phyloP scores from a whole-genome alignment of 768 basidiomycete species.

The Tephrocybe sp. region DNA sequence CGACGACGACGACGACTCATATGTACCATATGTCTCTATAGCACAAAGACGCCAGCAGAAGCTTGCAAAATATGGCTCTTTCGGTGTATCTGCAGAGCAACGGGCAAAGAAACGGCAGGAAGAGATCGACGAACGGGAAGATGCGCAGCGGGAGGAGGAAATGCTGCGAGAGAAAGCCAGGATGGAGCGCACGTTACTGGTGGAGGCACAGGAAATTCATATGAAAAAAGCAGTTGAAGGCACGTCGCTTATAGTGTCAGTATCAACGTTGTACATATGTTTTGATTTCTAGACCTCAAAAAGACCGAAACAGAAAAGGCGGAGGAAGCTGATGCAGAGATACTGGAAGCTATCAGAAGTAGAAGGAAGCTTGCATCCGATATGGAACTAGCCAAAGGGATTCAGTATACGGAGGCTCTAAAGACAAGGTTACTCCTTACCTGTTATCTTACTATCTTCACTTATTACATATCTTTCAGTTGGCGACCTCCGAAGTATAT shows the following conservation, averaged over 20 bases:
- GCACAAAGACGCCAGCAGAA: slow-evolving; percentile 80
- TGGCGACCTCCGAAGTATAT: slow-evolving; percentile 90
- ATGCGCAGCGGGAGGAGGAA: slow-evolving; percentile 80
- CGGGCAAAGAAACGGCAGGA: slow-evolving; percentile 48
- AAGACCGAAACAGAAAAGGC: slow-evolving; percentile 86
- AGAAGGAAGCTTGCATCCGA: slow-evolving; percentile 91
- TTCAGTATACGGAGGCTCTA: slow-evolving; percentile 84
- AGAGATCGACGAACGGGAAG: slow-evolving; percentile 67
- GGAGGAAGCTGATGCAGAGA: slow-evolving; percentile 87
- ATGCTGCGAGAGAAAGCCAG: slow-evolving; percentile 67
- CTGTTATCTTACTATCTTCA: neutral
- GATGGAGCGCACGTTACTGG: slow-evolving; percentile 81
- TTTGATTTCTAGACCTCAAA: slow-evolving; percentile 56
- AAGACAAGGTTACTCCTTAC: slow-evolving; percentile 59
- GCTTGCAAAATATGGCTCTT: slow-evolving; percentile 69
- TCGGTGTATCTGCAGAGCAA: slow-evolving; percentile 52
- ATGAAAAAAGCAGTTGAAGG: slow-evolving; percentile 78
- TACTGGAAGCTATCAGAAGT: slow-evolving; percentile 88
- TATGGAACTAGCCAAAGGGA: slow-evolving; percentile 90
- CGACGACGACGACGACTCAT: slow-evolving; percentile 62
- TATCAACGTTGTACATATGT: neutral
- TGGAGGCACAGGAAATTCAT: slow-evolving; percentile 97
- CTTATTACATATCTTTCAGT: slow-evolving; percentile 34
- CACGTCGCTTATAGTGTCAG: slow-evolving; percentile 25
- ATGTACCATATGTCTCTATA: slow-evolving; percentile 86